A percentile compares a stretch with the other conserved stretches of the same genome.
These are phyloP conservation scores for Tulasnella calospora DNA, from an alignment of 768 basidiomycete genomes.

Conservation along the genomic window DNA sequence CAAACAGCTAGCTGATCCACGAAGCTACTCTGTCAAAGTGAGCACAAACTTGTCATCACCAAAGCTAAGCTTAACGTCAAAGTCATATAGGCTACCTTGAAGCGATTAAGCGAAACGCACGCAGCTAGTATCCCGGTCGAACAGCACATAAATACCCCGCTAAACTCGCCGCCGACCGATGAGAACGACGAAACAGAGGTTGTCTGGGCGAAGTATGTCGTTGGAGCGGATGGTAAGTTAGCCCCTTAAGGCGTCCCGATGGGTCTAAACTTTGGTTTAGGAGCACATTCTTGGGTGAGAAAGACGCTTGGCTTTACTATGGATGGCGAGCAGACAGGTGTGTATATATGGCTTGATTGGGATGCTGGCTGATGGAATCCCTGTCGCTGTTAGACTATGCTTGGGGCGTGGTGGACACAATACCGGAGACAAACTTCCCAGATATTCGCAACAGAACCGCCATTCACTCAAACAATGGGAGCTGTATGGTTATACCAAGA, in stretches of 20 bases:
- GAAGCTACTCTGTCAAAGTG: slow-evolving; percentile 32
- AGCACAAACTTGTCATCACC: not conserved
- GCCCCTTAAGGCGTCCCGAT: slow-evolving; percentile 30
- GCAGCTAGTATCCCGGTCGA: not conserved
- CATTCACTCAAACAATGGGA: slow-evolving; percentile 65
- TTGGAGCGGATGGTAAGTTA: slow-evolving; percentile 64
- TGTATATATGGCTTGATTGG: slow-evolving; percentile 15
- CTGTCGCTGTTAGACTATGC: slow-evolving; percentile 47
- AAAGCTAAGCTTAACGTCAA: not conserved
- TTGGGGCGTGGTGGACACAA: slow-evolving; percentile 76
- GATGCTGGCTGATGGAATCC: not conserved
- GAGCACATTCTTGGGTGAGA: slow-evolving; percentile 80
- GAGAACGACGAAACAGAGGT: slow-evolving; percentile 44
- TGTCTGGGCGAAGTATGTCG: slow-evolving; percentile 65
- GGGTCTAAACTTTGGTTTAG: slow-evolving; percentile 40
- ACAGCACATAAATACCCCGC: not conserved
- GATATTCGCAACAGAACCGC: slow-evolving; percentile 62
- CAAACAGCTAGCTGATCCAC: slow-evolving; percentile 28
- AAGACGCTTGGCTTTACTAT: slow-evolving; percentile 59
- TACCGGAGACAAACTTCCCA: slow-evolving; percentile 70
- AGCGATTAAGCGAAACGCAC: slow-evolving; percentile 31
- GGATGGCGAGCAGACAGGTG: slow-evolving; percentile 66
- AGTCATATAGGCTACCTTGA: slow-evolving; percentile 19
- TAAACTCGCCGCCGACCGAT: not conserved
- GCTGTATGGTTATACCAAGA: slow-evolving; percentile 70